Evolutionary conservation across 345 rosid genomes (phyloP).

Genomic region (Acer yangbiense): DNA sequence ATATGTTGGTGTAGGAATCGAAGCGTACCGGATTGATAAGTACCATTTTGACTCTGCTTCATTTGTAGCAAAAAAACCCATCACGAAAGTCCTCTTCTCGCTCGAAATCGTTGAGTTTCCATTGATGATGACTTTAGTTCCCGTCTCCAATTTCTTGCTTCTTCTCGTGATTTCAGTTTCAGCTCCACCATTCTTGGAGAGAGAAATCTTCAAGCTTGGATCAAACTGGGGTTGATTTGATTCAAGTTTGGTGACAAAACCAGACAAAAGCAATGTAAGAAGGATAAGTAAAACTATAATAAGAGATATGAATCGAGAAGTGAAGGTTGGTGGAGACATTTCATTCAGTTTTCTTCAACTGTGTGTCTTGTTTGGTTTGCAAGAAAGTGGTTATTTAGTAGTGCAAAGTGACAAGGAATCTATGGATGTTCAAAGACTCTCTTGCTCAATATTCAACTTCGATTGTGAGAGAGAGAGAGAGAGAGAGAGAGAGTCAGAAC

Average conservation of each 20-base stretch:
- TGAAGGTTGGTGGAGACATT: conserved; percentile 25
- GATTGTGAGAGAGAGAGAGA: not conserved
- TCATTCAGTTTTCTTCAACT: conserved; percentile 14
- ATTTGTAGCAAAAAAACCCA: conserved; percentile 50
- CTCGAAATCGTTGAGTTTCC: conserved; percentile 55
- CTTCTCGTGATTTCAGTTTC: not conserved
- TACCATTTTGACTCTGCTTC: conserved; percentile 49
- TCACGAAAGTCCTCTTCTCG: conserved; percentile 42
- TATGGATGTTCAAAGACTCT: not conserved
- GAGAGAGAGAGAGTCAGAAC: not conserved
- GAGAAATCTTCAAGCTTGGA: not conserved
- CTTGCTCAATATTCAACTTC: conserved; percentile 9
- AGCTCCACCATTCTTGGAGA: not conserved
- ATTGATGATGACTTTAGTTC: conserved; percentile 28
- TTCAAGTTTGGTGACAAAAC: not conserved
- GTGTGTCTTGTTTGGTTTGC: conserved; percentile 17
- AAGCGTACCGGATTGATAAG: conserved; percentile 56
- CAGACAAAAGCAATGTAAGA: conserved; percentile 21
- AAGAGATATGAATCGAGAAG: not conserved
- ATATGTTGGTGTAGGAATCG: conserved; percentile 42
- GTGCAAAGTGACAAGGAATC: conserved; percentile 28
- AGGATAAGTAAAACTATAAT: conserved; percentile 10
- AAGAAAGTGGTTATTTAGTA: conserved; percentile 10
- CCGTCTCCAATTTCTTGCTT: conserved; percentile 19
- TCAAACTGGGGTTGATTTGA: not conserved